Evolutionary conservation across 2,329 filamentous ascomycete species (phyloP).

Genomic region (Magnaporthiopsis rhizophila): DNA sequence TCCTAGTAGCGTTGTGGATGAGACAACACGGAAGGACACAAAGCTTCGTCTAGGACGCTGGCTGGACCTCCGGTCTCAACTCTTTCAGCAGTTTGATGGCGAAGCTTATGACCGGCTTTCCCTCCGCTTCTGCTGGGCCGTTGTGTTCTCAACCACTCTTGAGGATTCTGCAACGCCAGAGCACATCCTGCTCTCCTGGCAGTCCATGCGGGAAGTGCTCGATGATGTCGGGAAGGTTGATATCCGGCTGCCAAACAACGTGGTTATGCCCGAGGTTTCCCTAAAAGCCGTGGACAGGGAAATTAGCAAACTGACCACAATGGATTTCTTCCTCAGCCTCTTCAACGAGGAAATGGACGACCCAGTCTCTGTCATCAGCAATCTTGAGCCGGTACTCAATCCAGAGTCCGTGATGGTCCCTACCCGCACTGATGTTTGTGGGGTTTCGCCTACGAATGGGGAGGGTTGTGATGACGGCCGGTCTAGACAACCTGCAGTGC

Average conservation of each 20-base stretch:
- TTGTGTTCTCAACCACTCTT: conserved; percentile 44
- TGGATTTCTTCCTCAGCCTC: conserved; percentile 89
- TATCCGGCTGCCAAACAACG: conserved; percentile 71
- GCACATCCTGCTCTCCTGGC: conserved; percentile 51
- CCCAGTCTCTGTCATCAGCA: conserved; percentile 80
- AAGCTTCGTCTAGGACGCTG: conserved; percentile 42
- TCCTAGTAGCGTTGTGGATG: conserved; percentile 45
- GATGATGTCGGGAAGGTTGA: conserved; percentile 27
- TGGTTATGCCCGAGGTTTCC: conserved; percentile 81
- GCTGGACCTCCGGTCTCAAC: conserved; percentile 40
- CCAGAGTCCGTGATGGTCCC: conserved; percentile 47
- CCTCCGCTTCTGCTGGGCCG: conserved; percentile 50
- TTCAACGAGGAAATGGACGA: conserved; percentile 79
- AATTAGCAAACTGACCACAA: conserved; percentile 84
- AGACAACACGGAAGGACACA: conserved; percentile 38
- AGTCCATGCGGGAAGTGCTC: conserved; percentile 46
- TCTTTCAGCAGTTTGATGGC: conserved; percentile 29
- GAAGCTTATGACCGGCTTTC: conserved; percentile 31
- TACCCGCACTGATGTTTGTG: conserved; percentile 9
- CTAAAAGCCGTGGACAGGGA: conserved; percentile 78
- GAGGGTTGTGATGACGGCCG: conserved; percentile 14
- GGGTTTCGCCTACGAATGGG: conserved; percentile 6
- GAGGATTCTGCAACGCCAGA: conserved; percentile 45
- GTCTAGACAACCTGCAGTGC: conserved; percentile 15
- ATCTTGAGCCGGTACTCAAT: conserved; percentile 84